Percentiles rank a stretch among this genome's conserved stretches.
These are phyloP conservation scores for Amanita inopinata DNA, from an alignment of 768 basidiomycete genomes.

Conservation along the genomic window DNA sequence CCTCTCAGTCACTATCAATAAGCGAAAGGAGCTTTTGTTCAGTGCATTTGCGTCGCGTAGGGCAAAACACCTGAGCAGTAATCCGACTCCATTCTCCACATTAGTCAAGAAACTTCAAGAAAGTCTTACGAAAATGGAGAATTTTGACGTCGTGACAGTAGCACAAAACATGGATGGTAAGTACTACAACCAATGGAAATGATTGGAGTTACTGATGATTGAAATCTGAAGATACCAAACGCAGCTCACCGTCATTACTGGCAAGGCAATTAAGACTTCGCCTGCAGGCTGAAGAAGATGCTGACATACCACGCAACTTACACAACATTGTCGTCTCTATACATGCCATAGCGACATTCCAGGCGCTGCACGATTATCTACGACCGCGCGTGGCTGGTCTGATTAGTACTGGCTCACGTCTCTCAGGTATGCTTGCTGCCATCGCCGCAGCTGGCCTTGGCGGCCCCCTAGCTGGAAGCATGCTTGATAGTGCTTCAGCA, in stretches of 20 bases:
- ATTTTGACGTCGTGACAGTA: constrained; percentile 89
- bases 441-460: constrained; percentile 69
- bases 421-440: constrained; percentile 89
- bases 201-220: constrained; percentile 5
- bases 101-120: constrained; percentile 96
- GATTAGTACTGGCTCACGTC: constrained; percentile 48
- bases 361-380: constrained; percentile 92
- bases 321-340: constrained; percentile 95
- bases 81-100: constrained; percentile 55
- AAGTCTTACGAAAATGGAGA: constrained; percentile 89
- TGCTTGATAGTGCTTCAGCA: constrained; percentile 21
- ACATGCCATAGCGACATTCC: constrained; percentile 96
- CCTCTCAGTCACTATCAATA: constrained; percentile 44
- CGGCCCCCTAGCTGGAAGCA: constrained; percentile 33
- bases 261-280: constrained; percentile 87
- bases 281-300: constrained; percentile 80
- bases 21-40: constrained; percentile 71
- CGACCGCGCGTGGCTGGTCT: constrained; percentile 80
- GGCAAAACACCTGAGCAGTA: constrained; percentile 30
- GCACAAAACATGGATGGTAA: constrained; percentile 74
- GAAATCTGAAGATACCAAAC: constrained; percentile 60
- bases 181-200: constrained; percentile 18
- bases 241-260: constrained; percentile 85
- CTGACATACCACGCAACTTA: constrained; percentile 77
- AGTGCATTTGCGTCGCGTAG: constrained; percentile 62